Base-by-base conservation (phyloP, 129 eudicot species). In the Tagetes patula region DNA sequence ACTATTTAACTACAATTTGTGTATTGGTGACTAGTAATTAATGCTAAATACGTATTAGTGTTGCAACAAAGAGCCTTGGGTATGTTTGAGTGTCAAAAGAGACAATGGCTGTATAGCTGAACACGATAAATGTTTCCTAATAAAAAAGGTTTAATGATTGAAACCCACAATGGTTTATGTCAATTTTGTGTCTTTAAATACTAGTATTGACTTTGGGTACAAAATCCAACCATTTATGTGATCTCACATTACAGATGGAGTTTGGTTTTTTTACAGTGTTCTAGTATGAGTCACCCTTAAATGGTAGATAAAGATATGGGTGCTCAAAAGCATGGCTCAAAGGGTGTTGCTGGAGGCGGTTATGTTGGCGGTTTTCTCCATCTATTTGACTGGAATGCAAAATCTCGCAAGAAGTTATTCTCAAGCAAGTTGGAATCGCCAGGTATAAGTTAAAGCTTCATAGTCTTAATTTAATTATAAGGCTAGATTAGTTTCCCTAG, bases 351-450 rank as follows among this genome's bases (percentile, higher is more conserved):
- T 47, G 96, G 98, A 65, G 88, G 95, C 34, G 86, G 96, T 39
- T 92, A 92, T 43, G 96, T 87, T 67, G 98, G 98, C 67, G 96
- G 96, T 27, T 94, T 94, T 79, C 85, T 94, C 75, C 91, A 94
- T 86, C 78, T 94, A 50, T 94, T 94, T 70, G 97, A 94, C 62
- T 94, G 99, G 99, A 94, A 94, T 40, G 82, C 91, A 33, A 94
- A 94, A 85, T 84, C 99, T 66, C 85, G 99, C 59, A 94, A 94
- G 84, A 94, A 90, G 82, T 76, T 94, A 75, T 94, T 90, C 53
- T 82, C 94, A 27, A 86, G 86, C 89, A 94, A 88, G 61, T 84
- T 85, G 2, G 92, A 90, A 75, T 73, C 83, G 54, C 85, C 96
- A 67, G 96, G 98, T 89, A 85, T 41, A 63, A 8, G 39, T 33